A percentile compares a stretch with the other conserved stretches of the same genome.
Conservation (phyloP, 1,284 basidiomycete species). For the Ceratobasidium sp. region DNA sequence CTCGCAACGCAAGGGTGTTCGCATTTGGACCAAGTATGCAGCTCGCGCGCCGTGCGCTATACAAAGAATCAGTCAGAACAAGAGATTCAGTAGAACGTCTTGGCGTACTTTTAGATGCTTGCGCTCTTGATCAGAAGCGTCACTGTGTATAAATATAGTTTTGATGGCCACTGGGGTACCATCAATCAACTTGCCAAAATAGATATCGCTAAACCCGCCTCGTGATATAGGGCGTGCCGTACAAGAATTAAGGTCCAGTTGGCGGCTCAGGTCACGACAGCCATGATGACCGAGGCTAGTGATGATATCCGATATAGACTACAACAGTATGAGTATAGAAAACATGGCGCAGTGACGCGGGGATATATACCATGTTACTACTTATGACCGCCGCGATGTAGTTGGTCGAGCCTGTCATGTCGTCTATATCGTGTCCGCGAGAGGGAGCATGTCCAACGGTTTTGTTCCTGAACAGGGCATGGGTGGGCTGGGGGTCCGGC, state of each 20-base stretch:
- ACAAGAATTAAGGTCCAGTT: neutral
- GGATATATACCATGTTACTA: neutral
- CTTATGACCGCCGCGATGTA: neutral
- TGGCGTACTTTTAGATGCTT: neutral
- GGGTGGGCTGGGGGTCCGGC: neutral
- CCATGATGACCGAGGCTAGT: neutral
- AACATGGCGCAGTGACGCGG: neutral
- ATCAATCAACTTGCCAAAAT: neutral
- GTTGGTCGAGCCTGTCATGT: neutral
- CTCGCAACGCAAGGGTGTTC: neutral
- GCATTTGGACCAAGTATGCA: constrained; percentile 20
- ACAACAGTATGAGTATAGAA: neutral
- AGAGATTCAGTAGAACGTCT: neutral
- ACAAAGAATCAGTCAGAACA: neutral
- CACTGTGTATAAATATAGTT: neutral
- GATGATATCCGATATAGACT: constrained; percentile 17
- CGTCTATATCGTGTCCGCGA: neutral
- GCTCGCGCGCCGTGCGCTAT: constrained; percentile 11
- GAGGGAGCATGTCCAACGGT: neutral
- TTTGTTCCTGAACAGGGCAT: neutral
- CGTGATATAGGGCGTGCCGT: neutral
- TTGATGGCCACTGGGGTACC: constrained; percentile 2
- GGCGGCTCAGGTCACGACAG: neutral
- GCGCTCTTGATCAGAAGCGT: neutral
- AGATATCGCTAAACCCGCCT: constrained; percentile 9